Evolutionary conservation across 2,329 filamentous ascomycete species (phyloP).

Genomic region (Aureobasidium sp.): DNA sequence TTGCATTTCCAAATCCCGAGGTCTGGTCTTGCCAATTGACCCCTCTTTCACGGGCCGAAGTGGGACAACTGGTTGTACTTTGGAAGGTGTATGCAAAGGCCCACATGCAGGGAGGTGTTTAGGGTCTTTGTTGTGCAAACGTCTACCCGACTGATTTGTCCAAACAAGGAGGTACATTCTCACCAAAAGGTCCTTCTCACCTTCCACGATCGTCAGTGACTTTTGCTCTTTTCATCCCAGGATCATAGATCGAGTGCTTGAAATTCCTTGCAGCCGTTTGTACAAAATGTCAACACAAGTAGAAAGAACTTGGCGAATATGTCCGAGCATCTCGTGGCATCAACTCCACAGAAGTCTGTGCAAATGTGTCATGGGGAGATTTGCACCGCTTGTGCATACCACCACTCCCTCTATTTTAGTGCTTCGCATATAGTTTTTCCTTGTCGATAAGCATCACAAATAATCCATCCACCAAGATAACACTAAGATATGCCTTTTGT

Average conservation of each 20-base stretch:
- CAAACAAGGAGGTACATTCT: constrained; percentile 2
- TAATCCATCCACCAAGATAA: constrained; percentile 1
- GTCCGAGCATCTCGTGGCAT: not conserved
- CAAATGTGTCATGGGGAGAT: constrained; percentile 10
- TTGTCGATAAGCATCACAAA: constrained; percentile 11
- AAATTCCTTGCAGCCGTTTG: not conserved
- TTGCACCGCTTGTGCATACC: constrained; percentile 10
- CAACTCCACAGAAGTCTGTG: not conserved
- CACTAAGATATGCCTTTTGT: not conserved
- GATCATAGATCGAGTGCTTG: not conserved
- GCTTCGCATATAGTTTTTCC: not conserved
- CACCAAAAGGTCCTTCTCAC: not conserved
- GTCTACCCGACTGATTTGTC: not conserved
- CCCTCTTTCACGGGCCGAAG: constrained; percentile 10
- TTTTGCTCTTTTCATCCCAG: not conserved
- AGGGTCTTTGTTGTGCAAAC: constrained; percentile 5
- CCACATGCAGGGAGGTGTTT: constrained; percentile 9
- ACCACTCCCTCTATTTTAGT: not conserved
- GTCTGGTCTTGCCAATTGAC: not conserved
- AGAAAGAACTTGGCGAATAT: too few species aligned
- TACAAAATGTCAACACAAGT: not conserved
- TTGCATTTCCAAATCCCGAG: not conserved
- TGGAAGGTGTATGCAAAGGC: not conserved
- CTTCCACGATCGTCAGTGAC: not conserved
- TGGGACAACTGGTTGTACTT: not conserved